These are phyloP conservation scores for Terfezia claveryi DNA, from an alignment of 495 filamentous ascomycete species.

Conservation along the genomic window DNA sequence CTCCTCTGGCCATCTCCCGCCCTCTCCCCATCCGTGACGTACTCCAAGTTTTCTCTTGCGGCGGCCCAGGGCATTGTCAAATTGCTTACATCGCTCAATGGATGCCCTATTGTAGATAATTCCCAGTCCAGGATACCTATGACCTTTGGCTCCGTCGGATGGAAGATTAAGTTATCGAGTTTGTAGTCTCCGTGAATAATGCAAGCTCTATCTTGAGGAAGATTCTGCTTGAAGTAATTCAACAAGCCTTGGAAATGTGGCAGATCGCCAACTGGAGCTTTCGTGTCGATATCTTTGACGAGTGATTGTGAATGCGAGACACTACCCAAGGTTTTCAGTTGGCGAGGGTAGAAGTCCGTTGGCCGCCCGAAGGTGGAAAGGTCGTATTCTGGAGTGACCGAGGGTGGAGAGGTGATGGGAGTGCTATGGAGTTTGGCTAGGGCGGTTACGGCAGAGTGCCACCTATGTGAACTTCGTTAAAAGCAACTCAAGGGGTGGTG, in stretches of 20 bases:
- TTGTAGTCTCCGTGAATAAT: conserved; percentile 94
- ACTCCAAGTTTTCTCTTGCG: conserved; percentile 7
- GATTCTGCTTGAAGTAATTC: conserved; percentile 47
- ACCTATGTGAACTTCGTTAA: conserved; percentile 26
- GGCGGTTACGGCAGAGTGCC: conserved; percentile 62
- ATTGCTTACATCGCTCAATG: conserved; percentile 69
- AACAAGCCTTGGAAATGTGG: conserved; percentile 56
- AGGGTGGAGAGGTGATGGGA: conserved; percentile 34
- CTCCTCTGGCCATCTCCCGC: not conserved
- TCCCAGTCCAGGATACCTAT: conserved; percentile 95
- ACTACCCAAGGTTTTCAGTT: conserved; percentile 57
- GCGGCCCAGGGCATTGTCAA: conserved; percentile 33
- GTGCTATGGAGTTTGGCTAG: conserved; percentile 73
- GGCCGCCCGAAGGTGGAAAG: conserved; percentile 39
- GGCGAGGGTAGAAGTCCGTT: conserved; percentile 64
- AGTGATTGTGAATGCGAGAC: conserved; percentile 59
- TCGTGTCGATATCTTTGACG: conserved; percentile 51
- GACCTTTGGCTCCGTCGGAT: conserved; percentile 65
- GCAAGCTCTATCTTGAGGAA: conserved; percentile 55
- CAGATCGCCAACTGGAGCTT: conserved; percentile 53
- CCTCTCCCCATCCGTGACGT: not conserved
- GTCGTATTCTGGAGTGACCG: not conserved
- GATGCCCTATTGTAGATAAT: conserved; percentile 90
- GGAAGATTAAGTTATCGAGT: conserved; percentile 91
- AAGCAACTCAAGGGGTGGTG: not conserved